Percentiles rank a stretch among this genome's conserved stretches.
phyloP scores from a whole-genome alignment of 2,329 filamentous ascomycete species.

The Clarireedia hainanense region DNA sequence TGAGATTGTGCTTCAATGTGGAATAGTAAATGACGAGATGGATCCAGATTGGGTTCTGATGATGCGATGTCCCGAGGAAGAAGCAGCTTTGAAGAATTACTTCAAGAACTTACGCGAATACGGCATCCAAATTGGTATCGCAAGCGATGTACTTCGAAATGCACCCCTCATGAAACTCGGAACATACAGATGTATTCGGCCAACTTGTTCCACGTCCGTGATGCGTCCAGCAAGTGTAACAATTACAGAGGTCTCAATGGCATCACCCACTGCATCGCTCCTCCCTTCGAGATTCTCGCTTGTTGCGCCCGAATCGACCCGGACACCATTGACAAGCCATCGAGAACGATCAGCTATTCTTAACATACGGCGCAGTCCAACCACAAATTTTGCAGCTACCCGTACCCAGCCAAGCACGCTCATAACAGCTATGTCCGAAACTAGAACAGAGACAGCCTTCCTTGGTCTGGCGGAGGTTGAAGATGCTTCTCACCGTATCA shows the following conservation, averaged over 20 bases:
- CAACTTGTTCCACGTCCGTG: neutral
- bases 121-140: neutral
- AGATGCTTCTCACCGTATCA: too few species aligned
- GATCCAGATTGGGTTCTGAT: conserved; percentile 8
- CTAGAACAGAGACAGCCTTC: too few species aligned
- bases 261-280: neutral
- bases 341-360: too few species aligned
- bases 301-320: too few species aligned
- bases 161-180: neutral
- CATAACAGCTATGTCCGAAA: too few species aligned
- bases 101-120: neutral
- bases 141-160: neutral
- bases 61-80: conserved; percentile 4
- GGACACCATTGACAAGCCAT: too few species aligned
- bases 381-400: too few species aligned
- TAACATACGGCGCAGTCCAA: too few species aligned
- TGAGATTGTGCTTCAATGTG: conserved; percentile 1
- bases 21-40: neutral
- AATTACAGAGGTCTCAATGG: neutral
- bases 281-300: neutral
- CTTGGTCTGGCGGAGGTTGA: too few species aligned
- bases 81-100: neutral
- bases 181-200: neutral
- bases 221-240: neutral
- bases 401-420: too few species aligned